phyloP scores from a whole-genome alignment of 208 protist species.

The Endotrypanum monterogeii region DNA sequence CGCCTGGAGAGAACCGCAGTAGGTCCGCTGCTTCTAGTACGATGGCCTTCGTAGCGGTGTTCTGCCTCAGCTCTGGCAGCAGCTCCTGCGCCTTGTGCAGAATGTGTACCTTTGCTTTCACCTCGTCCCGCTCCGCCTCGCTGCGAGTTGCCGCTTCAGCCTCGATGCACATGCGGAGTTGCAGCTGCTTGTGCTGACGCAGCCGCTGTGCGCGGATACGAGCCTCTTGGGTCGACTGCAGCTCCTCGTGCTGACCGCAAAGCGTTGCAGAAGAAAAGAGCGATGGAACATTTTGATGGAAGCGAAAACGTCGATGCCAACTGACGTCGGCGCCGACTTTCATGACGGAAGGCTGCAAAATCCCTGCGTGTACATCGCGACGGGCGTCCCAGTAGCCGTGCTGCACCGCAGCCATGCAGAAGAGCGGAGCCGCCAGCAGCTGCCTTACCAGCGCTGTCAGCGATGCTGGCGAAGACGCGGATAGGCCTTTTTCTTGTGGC shows the following conservation, averaged over 20 bases:
- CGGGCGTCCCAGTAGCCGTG: slow-evolving; percentile 74
- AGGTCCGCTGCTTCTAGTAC: slow-evolving; percentile 20
- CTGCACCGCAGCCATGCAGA: slow-evolving; percentile 43
- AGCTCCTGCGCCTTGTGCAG: slow-evolving; percentile 16
- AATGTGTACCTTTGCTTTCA: slow-evolving; percentile 17
- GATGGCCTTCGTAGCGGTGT: slow-evolving; percentile 6
- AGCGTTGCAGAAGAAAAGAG: slow-evolving; percentile 43
- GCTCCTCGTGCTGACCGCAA: slow-evolving; percentile 68
- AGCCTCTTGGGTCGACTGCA: slow-evolving; percentile 27
- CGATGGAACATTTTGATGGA: slow-evolving; percentile 59
- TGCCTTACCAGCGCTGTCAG: slow-evolving; percentile 8
- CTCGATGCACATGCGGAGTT: slow-evolving; percentile 38
- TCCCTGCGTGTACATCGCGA: slow-evolving; percentile 52
- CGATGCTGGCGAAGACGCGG: neutral
- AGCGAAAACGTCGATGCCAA: slow-evolving; percentile 39
- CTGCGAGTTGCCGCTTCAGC: slow-evolving; percentile 40
- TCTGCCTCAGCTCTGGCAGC: slow-evolving; percentile 6
- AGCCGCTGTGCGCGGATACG: slow-evolving; percentile 20
- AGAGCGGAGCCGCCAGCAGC: slow-evolving; percentile 54
- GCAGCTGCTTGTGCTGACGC: slow-evolving; percentile 32
- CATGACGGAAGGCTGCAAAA: slow-evolving; percentile 62
- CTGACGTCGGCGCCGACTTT: slow-evolving; percentile 58
- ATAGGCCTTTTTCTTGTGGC: neutral
- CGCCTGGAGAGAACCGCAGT: neutral
- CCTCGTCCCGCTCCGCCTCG: slow-evolving; percentile 28